A percentile compares a stretch with the other conserved stretches of the same genome.
Conservation (phyloP, 495 filamentous ascomycete species). For the Neurospora intermedia region DNA sequence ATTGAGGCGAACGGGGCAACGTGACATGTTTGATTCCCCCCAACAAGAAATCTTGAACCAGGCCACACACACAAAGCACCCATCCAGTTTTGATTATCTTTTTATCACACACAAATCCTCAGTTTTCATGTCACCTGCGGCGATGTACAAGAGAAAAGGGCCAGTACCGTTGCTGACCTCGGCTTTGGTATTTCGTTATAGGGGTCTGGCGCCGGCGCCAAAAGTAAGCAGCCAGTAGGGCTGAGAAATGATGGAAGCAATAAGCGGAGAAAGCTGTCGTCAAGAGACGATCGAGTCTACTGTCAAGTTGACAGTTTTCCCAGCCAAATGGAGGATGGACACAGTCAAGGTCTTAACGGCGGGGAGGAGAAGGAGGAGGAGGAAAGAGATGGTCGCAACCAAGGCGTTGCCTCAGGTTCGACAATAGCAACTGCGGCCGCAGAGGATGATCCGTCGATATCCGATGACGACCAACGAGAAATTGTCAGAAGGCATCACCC, state of each 20-base stretch:
- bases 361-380: background rate
- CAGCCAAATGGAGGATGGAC: background rate
- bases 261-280: background rate
- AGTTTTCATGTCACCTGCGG: background rate
- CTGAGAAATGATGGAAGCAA: background rate
- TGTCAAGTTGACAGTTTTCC: background rate
- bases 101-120: background rate
- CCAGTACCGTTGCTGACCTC: background rate
- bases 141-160: background rate
- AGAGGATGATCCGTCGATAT: background rate
- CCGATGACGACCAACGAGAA: background rate
- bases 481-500: background rate
- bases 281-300: background rate
- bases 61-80: background rate
- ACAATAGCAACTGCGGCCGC: background rate
- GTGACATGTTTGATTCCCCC: slow-evolving; percentile 6
- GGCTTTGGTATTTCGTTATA: background rate
- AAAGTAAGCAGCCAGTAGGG: background rate
- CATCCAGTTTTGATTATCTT: background rate
- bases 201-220: background rate
- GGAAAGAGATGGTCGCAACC: background rate
- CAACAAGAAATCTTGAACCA: background rate
- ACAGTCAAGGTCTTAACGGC: background rate
- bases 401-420: background rate
- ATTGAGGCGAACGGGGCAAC: slow-evolving; percentile 27